These are phyloP conservation scores for Yamadazyma kitorensis DNA, from an alignment of 805 yeast genomes.

Conservation along the genomic window DNA sequence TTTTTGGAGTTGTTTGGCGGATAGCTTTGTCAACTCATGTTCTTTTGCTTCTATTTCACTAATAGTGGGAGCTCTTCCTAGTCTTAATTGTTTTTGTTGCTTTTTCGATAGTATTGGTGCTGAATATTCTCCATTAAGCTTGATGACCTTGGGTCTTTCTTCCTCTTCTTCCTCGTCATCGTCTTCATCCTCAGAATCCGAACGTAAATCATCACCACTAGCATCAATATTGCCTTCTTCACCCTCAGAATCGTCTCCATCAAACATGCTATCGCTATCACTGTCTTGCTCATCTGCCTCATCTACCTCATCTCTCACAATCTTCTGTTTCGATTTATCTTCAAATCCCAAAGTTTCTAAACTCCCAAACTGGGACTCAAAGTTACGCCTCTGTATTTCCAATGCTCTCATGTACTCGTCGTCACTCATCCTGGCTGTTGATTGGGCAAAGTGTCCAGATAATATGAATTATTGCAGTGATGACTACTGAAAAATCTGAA, in stretches of 20 bases:
- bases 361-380: constrained; percentile 64
- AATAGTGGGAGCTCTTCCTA: constrained; percentile 61
- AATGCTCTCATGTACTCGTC: constrained; percentile 34
- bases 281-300: constrained; percentile 15
- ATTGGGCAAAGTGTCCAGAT: neutral
- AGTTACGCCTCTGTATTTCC: constrained; percentile 55
- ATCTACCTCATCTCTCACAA: constrained; percentile 23
- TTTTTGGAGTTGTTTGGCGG: constrained; percentile 33
- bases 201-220: constrained; percentile 2
- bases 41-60: constrained; percentile 26
- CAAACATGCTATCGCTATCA: constrained; percentile 13
- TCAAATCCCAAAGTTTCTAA: constrained; percentile 45
- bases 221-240: constrained; percentile 16
- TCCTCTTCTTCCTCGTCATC: constrained; percentile 10
- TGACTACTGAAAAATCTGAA: neutral
- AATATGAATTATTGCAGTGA: neutral
- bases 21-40: constrained; percentile 21
- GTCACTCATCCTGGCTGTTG: constrained; percentile 11
- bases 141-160: constrained; percentile 46
- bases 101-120: constrained; percentile 35
- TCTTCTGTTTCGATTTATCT: constrained; percentile 25
- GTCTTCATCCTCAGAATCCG: constrained; percentile 13
- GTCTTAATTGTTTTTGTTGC: constrained; percentile 51
- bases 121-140: constrained; percentile 36
- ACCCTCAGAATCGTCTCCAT: too few relatives aligned